Evolutionary conservation across 306 rosid species (phyloP).

Genomic region (Vigna angularis): DNA sequence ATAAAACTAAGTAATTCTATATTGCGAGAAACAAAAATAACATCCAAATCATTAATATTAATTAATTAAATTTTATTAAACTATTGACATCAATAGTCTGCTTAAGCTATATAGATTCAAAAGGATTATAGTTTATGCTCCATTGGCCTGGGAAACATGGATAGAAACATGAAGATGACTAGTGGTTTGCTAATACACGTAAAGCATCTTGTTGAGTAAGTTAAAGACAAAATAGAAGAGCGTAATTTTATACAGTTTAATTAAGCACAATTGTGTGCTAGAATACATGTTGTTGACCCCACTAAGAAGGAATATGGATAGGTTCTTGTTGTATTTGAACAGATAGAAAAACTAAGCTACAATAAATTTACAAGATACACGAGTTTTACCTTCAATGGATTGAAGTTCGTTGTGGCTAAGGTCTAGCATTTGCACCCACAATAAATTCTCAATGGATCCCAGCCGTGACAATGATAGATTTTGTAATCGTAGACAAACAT

Average conservation of each 20-base stretch:
- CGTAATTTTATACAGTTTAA: not conserved
- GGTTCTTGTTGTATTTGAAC: not conserved
- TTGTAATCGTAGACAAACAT: constrained; percentile 67
- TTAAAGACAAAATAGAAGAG: constrained; percentile 20
- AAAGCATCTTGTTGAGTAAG: constrained; percentile 19
- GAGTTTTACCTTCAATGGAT: constrained; percentile 76
- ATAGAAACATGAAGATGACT: not conserved
- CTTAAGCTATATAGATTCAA: constrained; percentile 26
- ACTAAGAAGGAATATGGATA: constrained; percentile 8
- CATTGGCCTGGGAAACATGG: not conserved
- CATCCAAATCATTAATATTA: not conserved
- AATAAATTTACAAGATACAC: not conserved
- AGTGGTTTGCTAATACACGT: not conserved
- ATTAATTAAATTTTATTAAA: constrained; percentile 33
- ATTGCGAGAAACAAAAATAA: constrained; percentile 19
- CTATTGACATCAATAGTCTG: constrained; percentile 6
- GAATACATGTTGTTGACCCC: constrained; percentile 13
- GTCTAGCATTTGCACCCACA: constrained; percentile 92
- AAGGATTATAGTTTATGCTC: not conserved
- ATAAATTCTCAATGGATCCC: constrained; percentile 65
- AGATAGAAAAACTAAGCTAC: constrained; percentile 30
- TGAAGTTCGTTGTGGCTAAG: constrained; percentile 84
- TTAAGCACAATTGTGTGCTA: not conserved
- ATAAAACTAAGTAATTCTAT: constrained; percentile 12
- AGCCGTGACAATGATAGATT: constrained; percentile 77